Conservation (phyloP, 306 rosid genomes). For the Medicago lupulina region DNA sequence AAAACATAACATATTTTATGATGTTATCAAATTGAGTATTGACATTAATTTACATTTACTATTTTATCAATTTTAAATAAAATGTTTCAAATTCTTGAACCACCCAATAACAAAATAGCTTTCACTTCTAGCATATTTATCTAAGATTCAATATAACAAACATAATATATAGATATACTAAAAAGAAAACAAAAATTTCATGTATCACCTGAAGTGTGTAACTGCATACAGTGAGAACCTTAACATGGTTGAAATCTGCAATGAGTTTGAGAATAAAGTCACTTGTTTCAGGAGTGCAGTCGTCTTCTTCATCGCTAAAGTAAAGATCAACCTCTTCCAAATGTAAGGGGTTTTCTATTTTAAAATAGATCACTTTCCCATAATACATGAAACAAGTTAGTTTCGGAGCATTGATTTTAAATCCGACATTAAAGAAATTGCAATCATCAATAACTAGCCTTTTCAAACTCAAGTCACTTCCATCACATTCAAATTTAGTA, state of each 20-base stretch:
- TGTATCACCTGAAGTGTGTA: neutral
- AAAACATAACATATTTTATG: too few relatives aligned
- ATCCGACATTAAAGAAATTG: neutral
- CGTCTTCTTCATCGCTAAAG: neutral
- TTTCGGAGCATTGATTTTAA: constrained; percentile 34
- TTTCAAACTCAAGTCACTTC: neutral
- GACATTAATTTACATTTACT: too few relatives aligned
- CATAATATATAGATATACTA: neutral
- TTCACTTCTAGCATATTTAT: too few relatives aligned
- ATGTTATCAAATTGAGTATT: too few relatives aligned
- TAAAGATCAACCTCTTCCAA: constrained; percentile 31
- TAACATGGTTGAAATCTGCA: neutral
- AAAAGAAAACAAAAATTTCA: neutral
- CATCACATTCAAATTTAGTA: neutral
- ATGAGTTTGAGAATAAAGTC: neutral
- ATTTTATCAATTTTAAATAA: too few relatives aligned
- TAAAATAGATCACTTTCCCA: neutral
- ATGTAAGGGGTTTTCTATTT: neutral
- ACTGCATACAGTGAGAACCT: constrained; percentile 24
- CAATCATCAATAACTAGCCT: constrained; percentile 24
- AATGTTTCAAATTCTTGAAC: too few relatives aligned
- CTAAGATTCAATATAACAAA: neutral
- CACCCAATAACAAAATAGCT: too few relatives aligned
- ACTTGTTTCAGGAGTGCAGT: neutral
- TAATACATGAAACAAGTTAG: constrained; percentile 4